A percentile compares a stretch with the other conserved stretches of the same genome.
phyloP scores from a whole-genome alignment of 176 grass and related monocot species.

The Eragrostis curvula region DNA sequence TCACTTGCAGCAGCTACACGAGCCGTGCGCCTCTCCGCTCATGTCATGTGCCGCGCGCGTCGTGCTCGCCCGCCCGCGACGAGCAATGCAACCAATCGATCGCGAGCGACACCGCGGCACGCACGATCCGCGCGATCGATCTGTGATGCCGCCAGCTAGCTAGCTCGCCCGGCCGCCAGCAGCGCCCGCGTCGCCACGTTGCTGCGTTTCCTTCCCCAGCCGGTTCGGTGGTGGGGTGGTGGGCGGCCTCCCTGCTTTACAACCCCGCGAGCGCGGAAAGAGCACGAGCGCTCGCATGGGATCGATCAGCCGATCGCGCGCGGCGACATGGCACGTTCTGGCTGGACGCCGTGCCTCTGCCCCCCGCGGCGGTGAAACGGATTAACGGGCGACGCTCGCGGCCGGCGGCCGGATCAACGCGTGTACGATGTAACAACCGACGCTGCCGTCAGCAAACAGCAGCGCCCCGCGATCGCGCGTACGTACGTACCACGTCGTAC shows the following conservation, averaged over 20 bases:
- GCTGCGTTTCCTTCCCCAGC: background rate
- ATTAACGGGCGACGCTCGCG: background rate
- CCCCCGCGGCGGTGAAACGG: background rate
- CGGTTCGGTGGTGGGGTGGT: background rate
- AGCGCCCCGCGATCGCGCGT: background rate
- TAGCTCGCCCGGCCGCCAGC: too few species aligned
- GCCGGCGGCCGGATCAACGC: background rate
- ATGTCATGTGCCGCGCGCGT: slow-evolving; percentile 33
- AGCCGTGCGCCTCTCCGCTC: background rate
- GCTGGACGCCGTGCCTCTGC: too few species aligned
- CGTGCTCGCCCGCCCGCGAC: background rate
- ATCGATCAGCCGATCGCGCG: background rate
- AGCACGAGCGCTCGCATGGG: slow-evolving; percentile 13
- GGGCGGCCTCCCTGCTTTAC: background rate
- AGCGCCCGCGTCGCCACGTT: slow-evolving; percentile 3
- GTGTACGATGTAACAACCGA: slow-evolving; percentile 6
- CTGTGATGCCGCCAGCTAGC: background rate
- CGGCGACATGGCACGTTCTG: slow-evolving; percentile 25
- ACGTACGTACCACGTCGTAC: background rate
- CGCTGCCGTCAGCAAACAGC: too few species aligned
- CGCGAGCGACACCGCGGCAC: slow-evolving; percentile 19
- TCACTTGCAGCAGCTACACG: too few species aligned
- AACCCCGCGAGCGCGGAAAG: background rate
- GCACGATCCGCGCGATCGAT: slow-evolving; percentile 26
- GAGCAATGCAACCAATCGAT: background rate